Percentiles rank a stretch among this genome's conserved stretches.
These are phyloP conservation scores for Cryptosporidium ryanae DNA, from an alignment of 169 alveolate species.

Conservation along the genomic window DNA sequence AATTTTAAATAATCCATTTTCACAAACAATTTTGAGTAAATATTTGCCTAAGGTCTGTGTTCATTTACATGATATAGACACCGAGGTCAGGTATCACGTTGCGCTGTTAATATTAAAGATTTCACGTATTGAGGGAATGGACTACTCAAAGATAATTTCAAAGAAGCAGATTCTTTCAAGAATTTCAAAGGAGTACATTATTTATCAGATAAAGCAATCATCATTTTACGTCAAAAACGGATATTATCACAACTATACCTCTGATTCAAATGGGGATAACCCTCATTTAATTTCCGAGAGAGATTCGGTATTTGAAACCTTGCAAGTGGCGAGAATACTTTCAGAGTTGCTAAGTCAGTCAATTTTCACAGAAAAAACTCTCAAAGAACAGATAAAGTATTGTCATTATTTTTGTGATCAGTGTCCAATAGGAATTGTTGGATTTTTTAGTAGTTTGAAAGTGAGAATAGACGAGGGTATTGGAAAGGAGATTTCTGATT, in stretches of 20 bases:
- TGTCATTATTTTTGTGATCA: constrained; percentile 53
- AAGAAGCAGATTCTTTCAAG: constrained; percentile 56
- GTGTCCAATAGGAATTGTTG: constrained; percentile 65
- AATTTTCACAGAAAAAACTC: constrained; percentile 46
- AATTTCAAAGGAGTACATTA: constrained; percentile 54
- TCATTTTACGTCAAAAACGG: constrained; percentile 29
- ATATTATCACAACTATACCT: background rate
- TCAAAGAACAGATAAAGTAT: constrained; percentile 24
- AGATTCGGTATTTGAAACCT: constrained; percentile 28
- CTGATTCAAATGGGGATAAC: background rate
- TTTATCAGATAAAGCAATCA: constrained; percentile 44
- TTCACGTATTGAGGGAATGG: constrained; percentile 59
- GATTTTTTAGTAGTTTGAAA: constrained; percentile 25
- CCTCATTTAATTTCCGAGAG: background rate
- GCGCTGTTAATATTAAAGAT: constrained; percentile 52
- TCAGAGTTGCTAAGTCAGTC: constrained; percentile 65
- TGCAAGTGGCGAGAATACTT: constrained; percentile 31
- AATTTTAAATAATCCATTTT: constrained; percentile 43
- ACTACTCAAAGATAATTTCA: constrained; percentile 49
- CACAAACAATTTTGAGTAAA: constrained; percentile 7
- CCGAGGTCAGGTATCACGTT: constrained; percentile 41
- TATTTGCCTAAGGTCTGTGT: constrained; percentile 11
- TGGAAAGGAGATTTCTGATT: constrained; percentile 29
- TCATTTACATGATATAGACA: constrained; percentile 35
- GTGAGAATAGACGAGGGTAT: constrained; percentile 51